These are phyloP conservation scores for Pleodorina starrii DNA, from an alignment of 139 green algal genomes.

Conservation along the genomic window DNA sequence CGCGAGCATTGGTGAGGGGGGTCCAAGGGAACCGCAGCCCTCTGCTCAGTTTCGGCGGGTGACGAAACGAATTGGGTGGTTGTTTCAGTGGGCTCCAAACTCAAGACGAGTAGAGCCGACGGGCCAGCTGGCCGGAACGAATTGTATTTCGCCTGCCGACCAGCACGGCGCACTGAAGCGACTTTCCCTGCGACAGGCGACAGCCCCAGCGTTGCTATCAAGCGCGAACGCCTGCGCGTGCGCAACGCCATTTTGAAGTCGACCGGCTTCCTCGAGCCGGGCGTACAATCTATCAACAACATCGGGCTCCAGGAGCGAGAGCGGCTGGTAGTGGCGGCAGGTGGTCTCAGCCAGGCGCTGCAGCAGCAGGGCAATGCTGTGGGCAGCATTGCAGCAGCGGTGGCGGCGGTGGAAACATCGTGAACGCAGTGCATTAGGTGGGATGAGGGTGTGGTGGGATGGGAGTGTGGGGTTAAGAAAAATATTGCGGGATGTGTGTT, in stretches of 20 bases:
- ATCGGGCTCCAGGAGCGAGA: constrained; percentile 22
- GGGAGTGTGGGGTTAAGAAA: neutral
- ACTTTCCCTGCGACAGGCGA: too few relatives aligned
- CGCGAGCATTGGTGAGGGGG: too few relatives aligned
- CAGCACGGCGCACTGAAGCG: too few relatives aligned
- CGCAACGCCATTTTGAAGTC: constrained; percentile 67
- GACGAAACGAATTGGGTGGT: too few relatives aligned
- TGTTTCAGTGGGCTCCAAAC: too few relatives aligned
- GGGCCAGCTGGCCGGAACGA: too few relatives aligned
- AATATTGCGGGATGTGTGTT: neutral
- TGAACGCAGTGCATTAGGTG: neutral
- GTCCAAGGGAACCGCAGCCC: too few relatives aligned
- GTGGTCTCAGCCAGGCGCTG: constrained; percentile 39
- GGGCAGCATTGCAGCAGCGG: neutral
- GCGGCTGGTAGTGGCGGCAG: neutral
- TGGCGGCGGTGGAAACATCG: neutral
- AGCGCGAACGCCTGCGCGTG: constrained; percentile 57
- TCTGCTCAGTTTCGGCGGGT: too few relatives aligned
- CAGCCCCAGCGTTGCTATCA: constrained; percentile 51
- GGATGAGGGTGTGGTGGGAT: neutral
- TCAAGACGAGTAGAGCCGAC: too few relatives aligned
- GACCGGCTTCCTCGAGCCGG: constrained; percentile 63
- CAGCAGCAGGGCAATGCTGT: neutral
- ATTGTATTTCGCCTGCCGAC: too few relatives aligned
- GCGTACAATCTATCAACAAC: neutral